Evolutionary conservation across 2,329 filamentous ascomycete genomes (phyloP), one percentile per base, ranked within the genome.

Genomic region (Monascus ruber): DNA sequence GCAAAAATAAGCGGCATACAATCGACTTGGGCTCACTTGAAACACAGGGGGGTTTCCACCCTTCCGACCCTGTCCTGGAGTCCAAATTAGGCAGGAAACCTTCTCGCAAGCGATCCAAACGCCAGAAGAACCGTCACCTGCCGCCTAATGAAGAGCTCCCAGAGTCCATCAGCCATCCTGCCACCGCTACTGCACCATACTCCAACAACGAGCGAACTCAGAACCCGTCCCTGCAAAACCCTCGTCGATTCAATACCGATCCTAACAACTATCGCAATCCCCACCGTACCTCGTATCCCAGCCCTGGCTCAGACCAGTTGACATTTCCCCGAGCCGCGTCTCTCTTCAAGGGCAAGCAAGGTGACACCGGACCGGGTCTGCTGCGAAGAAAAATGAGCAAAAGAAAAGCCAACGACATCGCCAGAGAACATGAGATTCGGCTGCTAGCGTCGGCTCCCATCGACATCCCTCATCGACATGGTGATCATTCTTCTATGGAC

Each of bases 381-480:
- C 63, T 76, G 37, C 76, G 79, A 42, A 79, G 81, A 44, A 85
- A 79, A 54, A 83, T 83, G 32, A 87, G 78, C 67, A 93, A 85
- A 64, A 77, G 81, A 51, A 79, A 81, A 52, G 80, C 81, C 49
- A 73, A 82, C 46, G 84, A 93, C 46, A 76, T 78, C 55, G 73
- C 82, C 42, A 76, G 89, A 41, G 88, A 94, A 62, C 85, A 85
- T 45, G 86, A 94, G 63, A 87, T 95, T 55, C 84, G 81, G 56
- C 79, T 85, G 39, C 85, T 95, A 83, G 83, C 77, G 54, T 76
- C 77, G 32, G 74, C 73, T 44, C 71, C 73, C 2, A 74, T 81
- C 48, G 79, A 84, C 5, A 66, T 79, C 43, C 63, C 69, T 11
- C 72, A 70, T 38, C 76, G 70, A 39, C 76, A 83, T 37, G 75